Conservation (phyloP, 192 early-diverging fungal species). For the Physocladia obscura region DNA sequence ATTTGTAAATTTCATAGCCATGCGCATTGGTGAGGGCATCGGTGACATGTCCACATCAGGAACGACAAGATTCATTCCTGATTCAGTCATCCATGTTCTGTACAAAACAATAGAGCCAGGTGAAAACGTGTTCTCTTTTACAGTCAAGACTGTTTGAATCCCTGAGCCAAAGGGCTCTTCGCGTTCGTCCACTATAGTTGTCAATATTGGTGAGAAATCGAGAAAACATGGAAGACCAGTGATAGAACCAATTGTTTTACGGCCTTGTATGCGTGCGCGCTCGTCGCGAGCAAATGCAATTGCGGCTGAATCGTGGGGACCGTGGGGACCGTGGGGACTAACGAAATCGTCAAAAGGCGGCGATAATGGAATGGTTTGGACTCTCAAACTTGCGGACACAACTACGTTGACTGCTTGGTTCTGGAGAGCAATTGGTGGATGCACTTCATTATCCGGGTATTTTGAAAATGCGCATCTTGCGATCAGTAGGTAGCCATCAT, state of each 20-base stretch:
- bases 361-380: conserved; percentile 29
- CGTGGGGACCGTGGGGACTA: neutral
- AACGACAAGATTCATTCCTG: conserved; percentile 38
- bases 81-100: conserved; percentile 50
- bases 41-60: conserved; percentile 6
- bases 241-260: conserved; percentile 46
- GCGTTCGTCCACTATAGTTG: conserved; percentile 24
- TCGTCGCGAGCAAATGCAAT: conserved; percentile 22
- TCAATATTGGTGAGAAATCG: conserved; percentile 39
- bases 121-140: conserved; percentile 67
- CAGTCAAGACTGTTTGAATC: conserved; percentile 45
- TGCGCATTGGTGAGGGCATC: neutral
- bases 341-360: conserved; percentile 1
- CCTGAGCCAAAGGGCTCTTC: conserved; percentile 22
- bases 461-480: conserved; percentile 81
- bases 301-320: conserved; percentile 24
- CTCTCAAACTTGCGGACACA: conserved; percentile 36
- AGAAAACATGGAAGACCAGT: conserved; percentile 60
- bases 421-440: conserved; percentile 46
- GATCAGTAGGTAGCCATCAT: conserved; percentile 90
- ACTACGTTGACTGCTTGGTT: conserved; percentile 53
- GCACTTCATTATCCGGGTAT: conserved; percentile 31
- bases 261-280: conserved; percentile 10
- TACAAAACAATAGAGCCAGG: conserved; percentile 77
- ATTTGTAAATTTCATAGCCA: neutral